Evolutionary conservation across 495 filamentous ascomycete species (phyloP).

Genomic region (Aspergillus cavernicola): DNA sequence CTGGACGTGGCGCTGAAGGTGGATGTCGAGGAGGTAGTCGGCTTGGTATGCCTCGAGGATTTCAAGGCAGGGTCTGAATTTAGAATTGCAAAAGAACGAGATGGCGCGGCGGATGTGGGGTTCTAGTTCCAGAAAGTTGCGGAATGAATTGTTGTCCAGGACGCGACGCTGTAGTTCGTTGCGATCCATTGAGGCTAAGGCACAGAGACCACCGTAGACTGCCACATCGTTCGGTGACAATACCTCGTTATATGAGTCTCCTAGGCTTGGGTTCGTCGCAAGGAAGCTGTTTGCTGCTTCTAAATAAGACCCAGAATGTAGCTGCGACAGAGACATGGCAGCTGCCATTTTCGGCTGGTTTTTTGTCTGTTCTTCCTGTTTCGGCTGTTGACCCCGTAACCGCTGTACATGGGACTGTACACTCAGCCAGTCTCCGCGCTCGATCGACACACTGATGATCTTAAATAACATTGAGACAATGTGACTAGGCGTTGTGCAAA

Average conservation of each 20-base stretch:
- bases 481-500: slow-evolving; percentile 66
- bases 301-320: slow-evolving; percentile 60
- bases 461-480: slow-evolving; percentile 67
- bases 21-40: slow-evolving; percentile 87
- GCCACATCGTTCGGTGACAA: slow-evolving; percentile 85
- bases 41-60: slow-evolving; percentile 75
- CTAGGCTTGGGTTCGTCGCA: slow-evolving; percentile 46
- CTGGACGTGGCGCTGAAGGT: slow-evolving; percentile 73
- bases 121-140: slow-evolving; percentile 85
- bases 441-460: slow-evolving; percentile 62
- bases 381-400: slow-evolving; percentile 51
- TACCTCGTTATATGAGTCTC: slow-evolving; percentile 64
- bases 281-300: slow-evolving; percentile 76
- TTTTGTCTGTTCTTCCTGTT: slow-evolving; percentile 60
- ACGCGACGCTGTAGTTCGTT: slow-evolving; percentile 68
- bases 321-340: slow-evolving; percentile 64
- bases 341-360: slow-evolving; percentile 62
- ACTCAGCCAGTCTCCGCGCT: slow-evolving; percentile 63
- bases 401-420: slow-evolving; percentile 67
- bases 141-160: slow-evolving; percentile 75
- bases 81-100: slow-evolving; percentile 76
- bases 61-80: slow-evolving; percentile 78
- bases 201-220: slow-evolving; percentile 85
- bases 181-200: slow-evolving; percentile 85
- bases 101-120: slow-evolving; percentile 92